Conservation (phyloP, 148 eudicot genomes). For the Hydrangea macrophylla region DNA sequence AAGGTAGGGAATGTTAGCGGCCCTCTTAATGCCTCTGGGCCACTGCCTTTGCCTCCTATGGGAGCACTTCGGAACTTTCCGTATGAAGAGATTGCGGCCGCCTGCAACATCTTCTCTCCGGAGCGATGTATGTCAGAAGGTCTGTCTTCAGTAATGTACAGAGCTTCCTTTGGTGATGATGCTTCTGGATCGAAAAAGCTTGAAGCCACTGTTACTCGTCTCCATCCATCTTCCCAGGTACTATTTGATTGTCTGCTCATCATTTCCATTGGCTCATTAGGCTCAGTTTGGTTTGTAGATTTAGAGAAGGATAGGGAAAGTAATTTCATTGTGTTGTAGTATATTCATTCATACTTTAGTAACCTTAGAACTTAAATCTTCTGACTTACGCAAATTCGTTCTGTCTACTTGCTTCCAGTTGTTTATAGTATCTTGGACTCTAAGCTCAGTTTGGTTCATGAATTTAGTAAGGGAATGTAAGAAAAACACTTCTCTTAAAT, state of each 20-base stretch:
- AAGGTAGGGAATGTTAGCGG: conserved; percentile 58
- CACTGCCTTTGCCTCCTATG: conserved; percentile 65
- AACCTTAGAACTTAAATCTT: no score
- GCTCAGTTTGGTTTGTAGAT: no score
- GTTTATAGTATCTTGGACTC: no score
- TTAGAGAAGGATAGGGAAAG: no score
- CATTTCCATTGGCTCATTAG: background rate
- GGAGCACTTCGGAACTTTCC: conserved; percentile 60
- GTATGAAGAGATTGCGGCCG: conserved; percentile 69
- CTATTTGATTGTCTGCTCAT: background rate
- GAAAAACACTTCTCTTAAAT: no score
- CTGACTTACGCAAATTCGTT: conserved; percentile 11
- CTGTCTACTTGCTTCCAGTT: background rate
- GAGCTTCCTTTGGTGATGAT: conserved; percentile 70
- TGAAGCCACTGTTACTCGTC: conserved; percentile 79
- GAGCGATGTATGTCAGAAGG: conserved; percentile 81
- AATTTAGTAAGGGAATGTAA: no score
- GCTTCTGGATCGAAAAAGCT: conserved; percentile 42
- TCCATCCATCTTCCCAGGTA: conserved; percentile 77
- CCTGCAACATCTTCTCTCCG: conserved; percentile 82
- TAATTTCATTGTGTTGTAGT: background rate
- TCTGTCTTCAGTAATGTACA: conserved; percentile 65
- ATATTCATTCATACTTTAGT: no score
- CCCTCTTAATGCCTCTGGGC: conserved; percentile 67
- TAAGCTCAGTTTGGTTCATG: no score